phyloP scores from a whole-genome alignment of 495 filamentous ascomycete genomes.

The Extremus antarcticus region DNA sequence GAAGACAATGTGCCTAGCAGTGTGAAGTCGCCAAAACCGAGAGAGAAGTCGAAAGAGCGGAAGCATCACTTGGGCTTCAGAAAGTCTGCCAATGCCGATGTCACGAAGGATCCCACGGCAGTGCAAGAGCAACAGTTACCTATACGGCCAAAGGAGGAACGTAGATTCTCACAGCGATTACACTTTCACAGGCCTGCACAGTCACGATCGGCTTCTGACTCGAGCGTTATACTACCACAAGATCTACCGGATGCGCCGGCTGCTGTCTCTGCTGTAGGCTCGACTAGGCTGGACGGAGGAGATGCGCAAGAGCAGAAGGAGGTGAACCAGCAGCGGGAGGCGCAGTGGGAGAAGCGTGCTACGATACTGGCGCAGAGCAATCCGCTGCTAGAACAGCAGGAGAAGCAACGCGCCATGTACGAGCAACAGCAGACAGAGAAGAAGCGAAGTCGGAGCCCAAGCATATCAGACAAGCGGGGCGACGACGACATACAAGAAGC shows the following conservation, averaged over 20 bases:
- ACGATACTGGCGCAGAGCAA: slow-evolving; percentile 70
- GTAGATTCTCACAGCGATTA: slow-evolving; percentile 54
- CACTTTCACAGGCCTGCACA: slow-evolving; percentile 48
- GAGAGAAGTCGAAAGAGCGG: slow-evolving; percentile 30
- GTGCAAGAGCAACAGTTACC: slow-evolving; percentile 29
- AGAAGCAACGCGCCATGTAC: background rate
- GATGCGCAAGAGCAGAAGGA: slow-evolving; percentile 39
- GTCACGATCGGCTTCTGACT: slow-evolving; percentile 42
- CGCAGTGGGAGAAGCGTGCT: slow-evolving; percentile 77
- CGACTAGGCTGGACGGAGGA: background rate
- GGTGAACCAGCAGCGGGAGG: slow-evolving; percentile 41
- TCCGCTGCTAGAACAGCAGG: slow-evolving; percentile 14
- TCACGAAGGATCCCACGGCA: slow-evolving; percentile 19
- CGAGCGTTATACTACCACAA: slow-evolving; percentile 62
- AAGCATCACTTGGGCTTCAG: slow-evolving; percentile 27
- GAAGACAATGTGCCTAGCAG: slow-evolving; percentile 23
- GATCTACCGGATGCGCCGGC: slow-evolving; percentile 55
- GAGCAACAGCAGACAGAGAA: background rate
- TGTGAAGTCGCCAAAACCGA: slow-evolving; percentile 15
- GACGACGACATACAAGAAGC: slow-evolving; percentile 88
- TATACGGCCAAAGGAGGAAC: slow-evolving; percentile 23
- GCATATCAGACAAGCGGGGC: slow-evolving; percentile 17
- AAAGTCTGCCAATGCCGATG: slow-evolving; percentile 29
- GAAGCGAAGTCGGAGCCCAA: slow-evolving; percentile 9
- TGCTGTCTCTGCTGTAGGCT: slow-evolving; percentile 17